A percentile compares a stretch with the other conserved stretches of the same genome.
phyloP scores from a whole-genome alignment of 306 rosid species.

The Clitoria ternatea region DNA sequence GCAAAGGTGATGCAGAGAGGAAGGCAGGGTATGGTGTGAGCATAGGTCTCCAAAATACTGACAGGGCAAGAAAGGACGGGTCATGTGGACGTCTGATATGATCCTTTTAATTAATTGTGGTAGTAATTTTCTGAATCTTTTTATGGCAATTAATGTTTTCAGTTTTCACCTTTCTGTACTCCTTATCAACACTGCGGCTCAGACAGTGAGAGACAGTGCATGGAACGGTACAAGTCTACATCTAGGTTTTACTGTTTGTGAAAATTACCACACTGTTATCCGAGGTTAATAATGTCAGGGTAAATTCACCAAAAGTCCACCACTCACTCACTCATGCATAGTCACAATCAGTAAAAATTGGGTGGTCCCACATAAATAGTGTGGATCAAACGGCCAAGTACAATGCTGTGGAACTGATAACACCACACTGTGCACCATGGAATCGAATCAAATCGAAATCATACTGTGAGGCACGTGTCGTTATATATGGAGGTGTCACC shows the following conservation, averaged over 20 bases:
- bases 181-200: conserved; percentile 16
- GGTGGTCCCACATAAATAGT: conserved; percentile 5
- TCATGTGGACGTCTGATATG: conserved; percentile 34
- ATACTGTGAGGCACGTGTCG: conserved; percentile 24
- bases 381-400: conserved; percentile 24
- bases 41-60: conserved; percentile 46
- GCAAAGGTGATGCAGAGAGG: not conserved
- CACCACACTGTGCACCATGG: not conserved
- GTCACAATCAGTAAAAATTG: not conserved
- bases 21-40: not conserved
- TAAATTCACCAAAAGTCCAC: conserved; percentile 14
- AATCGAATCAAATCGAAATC: not conserved
- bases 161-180: conserved; percentile 23
- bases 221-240: conserved; percentile 17
- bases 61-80: conserved; percentile 38
- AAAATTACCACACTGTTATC: conserved; percentile 36
- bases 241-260: conserved; percentile 14
- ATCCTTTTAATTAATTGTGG: not conserved
- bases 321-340: conserved; percentile 3
- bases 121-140: conserved; percentile 17
- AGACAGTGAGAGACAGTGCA: conserved; percentile 16
- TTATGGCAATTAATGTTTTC: conserved; percentile 24
- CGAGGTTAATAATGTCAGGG: conserved; percentile 32
- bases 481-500: conserved; percentile 1
- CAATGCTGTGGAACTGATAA: conserved; percentile 11